These are phyloP conservation scores for Chlamydomonas incerta DNA, from an alignment of 139 green algal species.

Conservation along the genomic window DNA sequence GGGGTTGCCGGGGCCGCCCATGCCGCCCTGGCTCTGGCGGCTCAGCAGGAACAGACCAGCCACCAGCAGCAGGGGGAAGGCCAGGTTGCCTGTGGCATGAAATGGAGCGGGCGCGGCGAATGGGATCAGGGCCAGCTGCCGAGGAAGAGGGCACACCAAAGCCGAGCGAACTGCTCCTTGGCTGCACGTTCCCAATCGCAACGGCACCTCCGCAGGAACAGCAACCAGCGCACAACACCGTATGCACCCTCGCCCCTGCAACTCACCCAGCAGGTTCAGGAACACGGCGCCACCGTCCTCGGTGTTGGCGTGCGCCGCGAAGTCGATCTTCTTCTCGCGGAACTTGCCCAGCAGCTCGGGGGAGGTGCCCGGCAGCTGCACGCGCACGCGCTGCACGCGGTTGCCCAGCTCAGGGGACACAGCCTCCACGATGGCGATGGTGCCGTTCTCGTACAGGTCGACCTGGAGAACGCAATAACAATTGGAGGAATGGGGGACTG, in stretches of 20 bases:
- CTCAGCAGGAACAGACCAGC: conserved; percentile 99
- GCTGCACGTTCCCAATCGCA: no score
- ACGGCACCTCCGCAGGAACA: no score
- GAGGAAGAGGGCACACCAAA: no score
- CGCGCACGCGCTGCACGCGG: conserved; percentile 97
- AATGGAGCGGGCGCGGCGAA: not conserved
- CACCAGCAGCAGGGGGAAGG: conserved; percentile 98
- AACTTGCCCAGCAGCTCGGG: conserved; percentile 97
- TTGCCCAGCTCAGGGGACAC: conserved; percentile 99
- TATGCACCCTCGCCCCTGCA: no score
- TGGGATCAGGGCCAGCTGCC: no score
- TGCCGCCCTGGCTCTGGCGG: conserved; percentile 79
- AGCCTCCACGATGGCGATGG: conserved; percentile 99
- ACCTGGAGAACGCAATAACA: no score
- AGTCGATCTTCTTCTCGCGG: conserved; percentile 99
- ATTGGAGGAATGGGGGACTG: no score
- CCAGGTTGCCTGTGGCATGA: conserved; percentile 91
- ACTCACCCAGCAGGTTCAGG: conserved; percentile 89
- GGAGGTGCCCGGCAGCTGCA: conserved; percentile 96
- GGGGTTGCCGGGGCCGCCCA: conserved; percentile 87
- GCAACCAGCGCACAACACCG: no score
- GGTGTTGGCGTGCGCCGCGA: conserved; percentile 95
- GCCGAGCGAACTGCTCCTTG: no score
- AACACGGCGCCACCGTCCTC: conserved; percentile 96
- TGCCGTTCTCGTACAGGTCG: conserved; percentile 99